Percentiles rank a stretch among this genome's conserved stretches.
These are phyloP conservation scores for Oehlia diaphana DNA, from an alignment of 192 early-diverging fungal genomes.

Conservation along the genomic window DNA sequence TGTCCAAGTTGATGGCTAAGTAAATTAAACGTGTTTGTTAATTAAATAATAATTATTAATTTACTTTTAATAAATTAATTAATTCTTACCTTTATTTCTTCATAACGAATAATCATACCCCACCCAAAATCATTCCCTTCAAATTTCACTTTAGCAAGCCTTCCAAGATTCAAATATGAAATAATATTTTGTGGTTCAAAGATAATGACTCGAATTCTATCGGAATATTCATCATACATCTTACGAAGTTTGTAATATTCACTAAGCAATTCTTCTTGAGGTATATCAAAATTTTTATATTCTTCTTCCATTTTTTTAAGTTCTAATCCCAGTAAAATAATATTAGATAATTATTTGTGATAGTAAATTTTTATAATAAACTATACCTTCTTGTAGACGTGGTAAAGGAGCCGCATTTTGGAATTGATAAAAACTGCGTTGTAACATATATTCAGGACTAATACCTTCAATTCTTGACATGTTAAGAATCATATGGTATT, in stretches of 20 bases:
- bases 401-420: slow-evolving; percentile 87
- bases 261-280: slow-evolving; percentile 67
- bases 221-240: slow-evolving; percentile 63
- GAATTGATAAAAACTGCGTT: slow-evolving; percentile 90
- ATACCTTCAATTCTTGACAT: slow-evolving; percentile 93
- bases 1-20: neutral
- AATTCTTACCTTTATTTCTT: slow-evolving; percentile 46
- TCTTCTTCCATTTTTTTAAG: slow-evolving; percentile 55
- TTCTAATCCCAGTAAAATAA: slow-evolving; percentile 40
- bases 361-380: neutral
- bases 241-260: slow-evolving; percentile 76
- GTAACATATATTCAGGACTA: slow-evolving; percentile 89
- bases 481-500: slow-evolving; percentile 97
- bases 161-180: slow-evolving; percentile 84
- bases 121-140: slow-evolving; percentile 85
- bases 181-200: slow-evolving; percentile 81
- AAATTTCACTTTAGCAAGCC: slow-evolving; percentile 65
- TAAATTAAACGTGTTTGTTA: neutral
- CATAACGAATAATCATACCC: slow-evolving; percentile 82
- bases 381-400: slow-evolving; percentile 58
- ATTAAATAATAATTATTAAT: too few relatives aligned
- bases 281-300: slow-evolving; percentile 55
- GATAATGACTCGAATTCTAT: slow-evolving; percentile 74
- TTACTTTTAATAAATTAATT: neutral
- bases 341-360: neutral